A percentile compares a stretch with the other conserved stretches of the same genome.
Conservation (phyloP, 495 filamentous ascomycete species). For the Xylaria acuta region DNA sequence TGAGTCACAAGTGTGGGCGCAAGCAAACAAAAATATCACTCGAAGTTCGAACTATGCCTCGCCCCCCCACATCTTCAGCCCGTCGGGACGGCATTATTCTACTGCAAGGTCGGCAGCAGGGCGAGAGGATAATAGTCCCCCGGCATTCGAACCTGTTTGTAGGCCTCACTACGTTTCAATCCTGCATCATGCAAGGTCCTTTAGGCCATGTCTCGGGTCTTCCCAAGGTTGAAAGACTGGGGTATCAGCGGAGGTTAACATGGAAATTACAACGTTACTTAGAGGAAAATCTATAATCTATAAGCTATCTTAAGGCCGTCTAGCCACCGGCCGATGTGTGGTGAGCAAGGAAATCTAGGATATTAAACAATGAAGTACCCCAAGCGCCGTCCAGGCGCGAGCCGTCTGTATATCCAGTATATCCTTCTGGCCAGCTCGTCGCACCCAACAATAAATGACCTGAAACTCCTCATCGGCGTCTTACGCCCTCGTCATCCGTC, state of each 20-base stretch:
- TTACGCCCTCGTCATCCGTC: constrained; percentile 6
- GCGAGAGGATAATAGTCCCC: background rate
- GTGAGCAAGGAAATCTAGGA: background rate
- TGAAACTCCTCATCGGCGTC: background rate
- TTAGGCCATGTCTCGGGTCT: background rate
- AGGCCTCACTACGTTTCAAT: background rate
- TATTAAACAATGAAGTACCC: constrained; percentile 2
- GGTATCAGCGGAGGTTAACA: background rate
- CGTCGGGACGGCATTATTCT: background rate
- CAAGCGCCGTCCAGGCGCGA: constrained; percentile 14
- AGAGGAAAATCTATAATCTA: background rate
- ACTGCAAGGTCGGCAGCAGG: background rate
- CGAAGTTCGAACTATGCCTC: background rate
- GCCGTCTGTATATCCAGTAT: constrained; percentile 20
- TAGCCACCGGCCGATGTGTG: background rate
- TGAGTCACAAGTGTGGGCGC: constrained; percentile 4
- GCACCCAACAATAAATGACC: background rate
- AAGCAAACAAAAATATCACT: background rate
- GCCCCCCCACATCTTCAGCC: background rate
- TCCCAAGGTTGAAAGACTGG: constrained; percentile 12
- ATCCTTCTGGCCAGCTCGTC: background rate
- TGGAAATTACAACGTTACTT: background rate
- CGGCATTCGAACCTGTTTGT: background rate
- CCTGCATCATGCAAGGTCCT: constrained; percentile 8
- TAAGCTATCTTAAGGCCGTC: background rate